A percentile compares a stretch with the other conserved stretches of the same genome.
phyloP scores from a whole-genome alignment of 768 basidiomycete species.

The Tubosaeta sp. region DNA sequence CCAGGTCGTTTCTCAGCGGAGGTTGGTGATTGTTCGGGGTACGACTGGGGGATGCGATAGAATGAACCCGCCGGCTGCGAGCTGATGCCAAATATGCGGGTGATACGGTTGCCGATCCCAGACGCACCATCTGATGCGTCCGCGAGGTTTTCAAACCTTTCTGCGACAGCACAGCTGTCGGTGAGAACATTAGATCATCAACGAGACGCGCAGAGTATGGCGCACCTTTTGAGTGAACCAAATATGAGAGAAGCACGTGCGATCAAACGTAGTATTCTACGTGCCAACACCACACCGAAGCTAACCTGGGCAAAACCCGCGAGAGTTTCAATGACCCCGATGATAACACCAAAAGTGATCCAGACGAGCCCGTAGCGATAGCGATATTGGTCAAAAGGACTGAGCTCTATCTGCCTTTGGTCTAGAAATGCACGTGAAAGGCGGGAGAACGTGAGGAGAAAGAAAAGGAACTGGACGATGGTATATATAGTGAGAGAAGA shows the following conservation, averaged over 20 bases:
- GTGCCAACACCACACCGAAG: slow-evolving; percentile 50
- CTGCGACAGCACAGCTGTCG: slow-evolving; percentile 48
- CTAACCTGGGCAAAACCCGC: slow-evolving; percentile 55
- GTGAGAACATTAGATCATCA: neutral
- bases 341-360: slow-evolving; percentile 55
- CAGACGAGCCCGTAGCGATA: slow-evolving; percentile 60
- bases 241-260: slow-evolving; percentile 53
- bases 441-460: slow-evolving; percentile 56
- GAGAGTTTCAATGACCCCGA: slow-evolving; percentile 62
- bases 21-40: slow-evolving; percentile 12
- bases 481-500: slow-evolving; percentile 57
- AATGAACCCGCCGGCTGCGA: slow-evolving; percentile 49
- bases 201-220: neutral
- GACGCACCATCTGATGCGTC: slow-evolving; percentile 33
- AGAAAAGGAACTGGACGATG: slow-evolving; percentile 54
- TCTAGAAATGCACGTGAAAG: slow-evolving; percentile 46
- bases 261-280: slow-evolving; percentile 56
- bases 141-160: slow-evolving; percentile 48
- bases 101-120: slow-evolving; percentile 28
- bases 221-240: slow-evolving; percentile 68
- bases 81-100: slow-evolving; percentile 49
- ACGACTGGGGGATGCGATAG: slow-evolving; percentile 47
- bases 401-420: slow-evolving; percentile 48
- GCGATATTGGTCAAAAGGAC: slow-evolving; percentile 41
- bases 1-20: slow-evolving; percentile 2